These are phyloP conservation scores for Beta lomatogona DNA, from an alignment of 179 eudicot species.

Conservation along the genomic window DNA sequence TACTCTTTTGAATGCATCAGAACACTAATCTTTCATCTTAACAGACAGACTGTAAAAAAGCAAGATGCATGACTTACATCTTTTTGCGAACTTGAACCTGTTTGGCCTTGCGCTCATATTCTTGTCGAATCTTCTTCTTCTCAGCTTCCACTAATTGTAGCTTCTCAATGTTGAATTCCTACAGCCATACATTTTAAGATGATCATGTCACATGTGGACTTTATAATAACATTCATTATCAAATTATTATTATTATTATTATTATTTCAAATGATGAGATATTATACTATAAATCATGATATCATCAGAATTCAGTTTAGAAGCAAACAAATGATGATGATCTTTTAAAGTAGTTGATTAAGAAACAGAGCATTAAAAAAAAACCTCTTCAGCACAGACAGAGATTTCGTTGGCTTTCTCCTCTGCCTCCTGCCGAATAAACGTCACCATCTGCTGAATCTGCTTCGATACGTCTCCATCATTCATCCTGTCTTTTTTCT, in stretches of 20 bases:
- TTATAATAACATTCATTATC: too few relatives aligned
- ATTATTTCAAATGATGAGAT: too few relatives aligned
- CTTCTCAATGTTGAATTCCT: conserved; percentile 86
- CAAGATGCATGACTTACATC: conserved; percentile 42
- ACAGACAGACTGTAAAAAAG: too few relatives aligned
- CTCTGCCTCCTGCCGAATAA: conserved; percentile 77
- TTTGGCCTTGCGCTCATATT: conserved; percentile 67
- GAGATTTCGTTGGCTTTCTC: conserved; percentile 84
- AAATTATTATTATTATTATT: too few relatives aligned
- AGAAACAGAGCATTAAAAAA: neutral
- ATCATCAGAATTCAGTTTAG: too few relatives aligned
- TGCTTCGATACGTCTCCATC: conserved; percentile 75
- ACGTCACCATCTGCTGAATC: conserved; percentile 80
- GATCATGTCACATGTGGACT: too few relatives aligned
- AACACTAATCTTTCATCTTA: too few relatives aligned
- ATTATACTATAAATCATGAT: too few relatives aligned
- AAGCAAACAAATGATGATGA: too few relatives aligned
- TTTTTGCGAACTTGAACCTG: conserved; percentile 72
- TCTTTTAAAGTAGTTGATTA: neutral
- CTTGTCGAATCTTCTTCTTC: conserved; percentile 73
- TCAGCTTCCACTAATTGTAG: conserved; percentile 72
- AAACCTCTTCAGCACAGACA: conserved; percentile 73
- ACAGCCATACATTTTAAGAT: neutral
- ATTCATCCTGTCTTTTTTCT: conserved; percentile 36
- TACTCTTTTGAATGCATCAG: too few relatives aligned